Evolutionary conservation across 345 rosid genomes (phyloP), one percentile per base, ranked within the genome.

Genomic region (Carallia pectinifolia): DNA sequence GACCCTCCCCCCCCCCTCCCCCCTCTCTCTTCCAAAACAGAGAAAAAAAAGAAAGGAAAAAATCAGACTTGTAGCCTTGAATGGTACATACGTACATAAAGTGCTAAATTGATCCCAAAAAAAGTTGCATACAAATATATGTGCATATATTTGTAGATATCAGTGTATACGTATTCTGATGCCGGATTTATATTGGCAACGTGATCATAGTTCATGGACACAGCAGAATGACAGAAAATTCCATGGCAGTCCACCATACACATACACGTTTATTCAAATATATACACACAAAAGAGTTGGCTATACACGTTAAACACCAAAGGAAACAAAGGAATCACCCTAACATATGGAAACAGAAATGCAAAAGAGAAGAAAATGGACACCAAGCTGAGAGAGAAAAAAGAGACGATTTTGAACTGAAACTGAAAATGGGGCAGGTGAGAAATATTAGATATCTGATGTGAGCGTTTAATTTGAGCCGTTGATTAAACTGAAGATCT

Each of bases 331-430:
- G 12, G 17, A 44, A 44, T 13, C 50, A 44, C 17, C 13, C 0
- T 0, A 44, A 44, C 50, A 13, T 44, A 12, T 56, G 7, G 27
- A 23, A 10, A 23, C 0, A 4, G 34, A 36, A 54, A 37, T 34
- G 33, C 29, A 55, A 53, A 59, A 67, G 27, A 15, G 18, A 48
- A 4, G 16, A 23, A 6, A 64, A 3, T 6, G 23, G 37, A 33
- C 3, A 61, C 9, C n/a, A n/a, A 50, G 58, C 58, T 8, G 72
- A 47, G 60, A 27, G 33, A 56, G 10, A 33, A 6, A 59, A 68
- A 59, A 47, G 18, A 44, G 54, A 68, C 10, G 33, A 68, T 68
- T 58, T 8, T 17, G 30, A n/a, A 16, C 13, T 37, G 70, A 37
- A 23, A 55, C 71, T 6, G 36, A 19, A 30, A 55, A 23, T 55